Conservation (phyloP, 1,139 yeast species). For the Blastobotrys petasosporus region DNA sequence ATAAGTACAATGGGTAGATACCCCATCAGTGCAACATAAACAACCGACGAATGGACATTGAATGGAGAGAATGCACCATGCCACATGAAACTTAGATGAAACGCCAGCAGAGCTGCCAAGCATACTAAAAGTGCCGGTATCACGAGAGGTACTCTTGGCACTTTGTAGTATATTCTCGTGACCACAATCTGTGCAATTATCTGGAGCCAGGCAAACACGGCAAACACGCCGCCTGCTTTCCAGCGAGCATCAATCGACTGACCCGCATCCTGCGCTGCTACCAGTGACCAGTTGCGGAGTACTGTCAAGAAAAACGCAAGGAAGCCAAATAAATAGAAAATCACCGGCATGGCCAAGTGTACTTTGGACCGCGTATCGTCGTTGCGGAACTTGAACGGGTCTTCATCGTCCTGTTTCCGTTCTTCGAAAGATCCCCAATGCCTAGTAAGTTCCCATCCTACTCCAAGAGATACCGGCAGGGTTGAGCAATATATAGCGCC, state of each 20-base stretch:
- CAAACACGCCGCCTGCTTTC: constrained; percentile 25
- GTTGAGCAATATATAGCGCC: constrained; percentile 24
- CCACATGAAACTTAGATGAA: constrained; percentile 18
- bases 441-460: constrained; percentile 26
- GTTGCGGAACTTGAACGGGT: constrained; percentile 21
- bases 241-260: constrained; percentile 20
- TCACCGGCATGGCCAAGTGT: constrained; percentile 21
- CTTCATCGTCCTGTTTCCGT: constrained; percentile 22
- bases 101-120: constrained; percentile 18
- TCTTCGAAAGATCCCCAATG: constrained; percentile 30
- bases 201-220: constrained; percentile 21
- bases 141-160: constrained; percentile 19
- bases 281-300: constrained; percentile 23
- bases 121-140: constrained; percentile 18
- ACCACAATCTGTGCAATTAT: constrained; percentile 19
- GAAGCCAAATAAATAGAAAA: constrained; percentile 22
- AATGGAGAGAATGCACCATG: constrained; percentile 21
- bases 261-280: constrained; percentile 11
- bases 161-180: constrained; percentile 21
- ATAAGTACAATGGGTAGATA: constrained; percentile 24
- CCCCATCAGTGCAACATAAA: constrained; percentile 22
- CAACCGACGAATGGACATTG: constrained; percentile 21
- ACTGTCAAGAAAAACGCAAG: constrained; percentile 23
- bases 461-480: constrained; percentile 22
- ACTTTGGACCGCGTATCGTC: constrained; percentile 19